Conservation (phyloP, 768 basidiomycete genomes). For the Phallus indusiatus region DNA sequence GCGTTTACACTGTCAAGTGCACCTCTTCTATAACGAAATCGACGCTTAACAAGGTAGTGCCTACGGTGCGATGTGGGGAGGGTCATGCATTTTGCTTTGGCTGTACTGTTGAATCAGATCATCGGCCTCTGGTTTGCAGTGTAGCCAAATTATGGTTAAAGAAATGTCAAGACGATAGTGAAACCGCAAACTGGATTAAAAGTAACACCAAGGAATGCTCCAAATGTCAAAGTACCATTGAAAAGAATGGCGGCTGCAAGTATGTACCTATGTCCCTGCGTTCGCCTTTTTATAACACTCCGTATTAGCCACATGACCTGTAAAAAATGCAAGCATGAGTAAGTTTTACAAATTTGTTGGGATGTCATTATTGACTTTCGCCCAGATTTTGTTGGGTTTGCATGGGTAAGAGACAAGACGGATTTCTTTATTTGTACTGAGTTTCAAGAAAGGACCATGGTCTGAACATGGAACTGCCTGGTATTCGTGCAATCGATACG, state of each 20-base stretch:
- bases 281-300: constrained; percentile 4
- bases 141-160: constrained; percentile 91
- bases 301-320: constrained; percentile 92
- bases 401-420: constrained; percentile 55
- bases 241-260: constrained; percentile 99
- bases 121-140: constrained; percentile 82
- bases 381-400: constrained; percentile 92
- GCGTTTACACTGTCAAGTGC: constrained; percentile 91
- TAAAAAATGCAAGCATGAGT: constrained; percentile 95
- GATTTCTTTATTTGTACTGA: constrained; percentile 22
- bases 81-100: constrained; percentile 90
- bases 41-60: constrained; percentile 70
- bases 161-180: constrained; percentile 96
- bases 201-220: constrained; percentile 98
- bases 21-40: constrained; percentile 67
- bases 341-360: not conserved
- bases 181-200: constrained; percentile 99
- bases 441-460: constrained; percentile 81
- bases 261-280: constrained; percentile 35
- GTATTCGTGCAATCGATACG: constrained; percentile 97
- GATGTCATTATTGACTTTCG: constrained; percentile 4
- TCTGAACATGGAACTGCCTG: constrained; percentile 93
- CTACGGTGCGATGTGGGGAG: constrained; percentile 71
- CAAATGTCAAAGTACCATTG: constrained; percentile 94
- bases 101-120: constrained; percentile 79